Conservation (phyloP, 495 filamentous ascomycete species). For the Thozetella sp. region DNA sequence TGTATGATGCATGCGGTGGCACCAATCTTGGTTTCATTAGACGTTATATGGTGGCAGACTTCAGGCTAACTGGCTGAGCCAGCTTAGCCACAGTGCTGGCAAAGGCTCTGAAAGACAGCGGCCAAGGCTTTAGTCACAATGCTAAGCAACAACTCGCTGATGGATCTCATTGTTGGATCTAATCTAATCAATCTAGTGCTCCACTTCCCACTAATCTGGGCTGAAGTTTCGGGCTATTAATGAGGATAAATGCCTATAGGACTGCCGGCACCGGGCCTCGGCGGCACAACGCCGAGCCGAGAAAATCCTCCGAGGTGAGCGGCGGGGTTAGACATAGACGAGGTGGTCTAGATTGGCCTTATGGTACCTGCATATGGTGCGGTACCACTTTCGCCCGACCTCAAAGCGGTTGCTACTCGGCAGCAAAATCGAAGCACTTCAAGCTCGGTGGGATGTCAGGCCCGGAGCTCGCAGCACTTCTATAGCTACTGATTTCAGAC, state of each 20-base stretch:
- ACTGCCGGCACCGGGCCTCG: not conserved
- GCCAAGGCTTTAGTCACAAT: not conserved
- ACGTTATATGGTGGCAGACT: not conserved
- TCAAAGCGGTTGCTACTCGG: too few species aligned
- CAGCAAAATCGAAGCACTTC: too few species aligned
- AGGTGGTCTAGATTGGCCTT: too few species aligned
- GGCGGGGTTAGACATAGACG: too few species aligned
- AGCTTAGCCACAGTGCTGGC: constrained; percentile 1
- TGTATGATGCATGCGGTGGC: not conserved
- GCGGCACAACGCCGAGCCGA: not conserved
- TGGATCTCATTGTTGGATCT: not conserved
- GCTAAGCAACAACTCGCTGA: not conserved
- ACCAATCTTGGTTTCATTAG: not conserved
- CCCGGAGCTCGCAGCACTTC: too few species aligned
- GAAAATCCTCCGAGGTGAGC: not conserved
- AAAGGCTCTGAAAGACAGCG: not conserved
- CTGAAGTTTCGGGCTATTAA: not conserved
- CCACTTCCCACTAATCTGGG: not conserved
- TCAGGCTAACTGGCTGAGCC: not conserved
- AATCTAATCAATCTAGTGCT: constrained; percentile 8
- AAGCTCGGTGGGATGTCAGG: too few species aligned
- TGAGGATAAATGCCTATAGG: not conserved
- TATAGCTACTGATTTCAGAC: too few species aligned
- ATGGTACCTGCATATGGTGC: too few species aligned
- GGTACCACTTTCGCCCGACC: too few species aligned